Conservation (phyloP, 2,329 filamentous ascomycete genomes). For the Trichophyton rubrum region DNA sequence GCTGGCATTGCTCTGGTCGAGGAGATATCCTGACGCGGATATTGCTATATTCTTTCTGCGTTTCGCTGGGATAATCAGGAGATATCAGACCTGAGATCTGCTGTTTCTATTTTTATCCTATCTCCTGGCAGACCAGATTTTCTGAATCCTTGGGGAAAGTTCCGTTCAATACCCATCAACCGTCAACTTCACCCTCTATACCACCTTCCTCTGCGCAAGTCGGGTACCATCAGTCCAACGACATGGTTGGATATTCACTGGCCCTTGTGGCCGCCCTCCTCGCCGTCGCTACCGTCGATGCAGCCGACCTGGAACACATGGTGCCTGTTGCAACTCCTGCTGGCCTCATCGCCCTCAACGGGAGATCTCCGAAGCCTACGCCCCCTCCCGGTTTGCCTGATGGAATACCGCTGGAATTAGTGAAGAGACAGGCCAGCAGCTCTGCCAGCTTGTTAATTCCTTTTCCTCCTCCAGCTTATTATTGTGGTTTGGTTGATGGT, state of each 20-base stretch:
- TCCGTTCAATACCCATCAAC: not conserved
- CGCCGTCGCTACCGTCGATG: slow-evolving; percentile 12
- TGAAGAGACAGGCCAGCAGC: slow-evolving; percentile 1
- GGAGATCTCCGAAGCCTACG: slow-evolving; percentile 13
- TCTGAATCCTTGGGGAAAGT: not conserved
- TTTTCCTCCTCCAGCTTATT: slow-evolving; percentile 13
- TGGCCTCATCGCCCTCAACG: slow-evolving; percentile 11
- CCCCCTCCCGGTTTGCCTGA: slow-evolving; percentile 10
- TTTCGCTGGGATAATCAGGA: not conserved
- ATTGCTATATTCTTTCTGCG: not conserved
- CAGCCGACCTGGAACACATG: slow-evolving; percentile 3
- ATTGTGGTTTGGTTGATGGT: slow-evolving; percentile 14
- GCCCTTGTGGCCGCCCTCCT: slow-evolving; percentile 10
- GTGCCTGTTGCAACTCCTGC: slow-evolving; percentile 12
- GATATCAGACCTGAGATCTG: not conserved
- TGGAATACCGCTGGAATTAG: slow-evolving; percentile 11
- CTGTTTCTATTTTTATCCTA: not conserved
- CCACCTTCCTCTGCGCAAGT: not conserved
- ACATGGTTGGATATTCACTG: slow-evolving; percentile 10
- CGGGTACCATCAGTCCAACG: not conserved
- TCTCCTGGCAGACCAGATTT: not conserved
- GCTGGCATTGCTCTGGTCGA: not conserved
- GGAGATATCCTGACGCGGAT: not conserved
- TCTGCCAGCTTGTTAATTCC: slow-evolving; percentile 5
- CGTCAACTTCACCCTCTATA: not conserved